Evolutionary conservation across 345 rosid genomes (phyloP), one percentile per base, ranked within the genome.

Genomic region (Corchorus olitorius): DNA sequence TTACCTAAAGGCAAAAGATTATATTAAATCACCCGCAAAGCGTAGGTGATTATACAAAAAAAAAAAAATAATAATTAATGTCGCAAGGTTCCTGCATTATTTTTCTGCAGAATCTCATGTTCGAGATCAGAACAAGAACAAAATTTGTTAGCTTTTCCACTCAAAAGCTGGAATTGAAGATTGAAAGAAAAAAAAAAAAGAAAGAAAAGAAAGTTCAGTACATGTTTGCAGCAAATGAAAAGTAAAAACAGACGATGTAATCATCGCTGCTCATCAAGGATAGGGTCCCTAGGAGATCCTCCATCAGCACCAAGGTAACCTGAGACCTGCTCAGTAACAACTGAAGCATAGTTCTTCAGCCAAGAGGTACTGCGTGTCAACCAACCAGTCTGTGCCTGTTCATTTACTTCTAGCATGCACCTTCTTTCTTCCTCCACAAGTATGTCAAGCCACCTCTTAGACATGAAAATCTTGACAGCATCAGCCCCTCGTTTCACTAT

Each of bases 191-290:
- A 56, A 5, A 11, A 27, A 45, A 41, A 19, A 61, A 48, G 48
- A 15, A 17, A 5, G 56, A 5, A 11, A 27, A 45, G n/a, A 41
- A 34, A 19, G 70, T n/a, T 50, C 33, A 37, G 34, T 37, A 48
- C 12, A 49, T 46, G 20, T 46, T 16, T 46, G 73, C 78, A 65
- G 54, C 72, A 22, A 39, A 15, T 4, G 3, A 62, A 27, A 46
- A 37, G 43, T 48, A 33, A 4, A 15, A 12, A 6, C 19, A 39
- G 37, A 45, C 39, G 34, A 70, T 39, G 35, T 55, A 63, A 58
- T 90, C 79, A 95, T 33, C 90, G 91, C 86, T 86, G 97, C 85
- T 91, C 97, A 80, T 96, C 80, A 61, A 96, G 95, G 82, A 71
- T 83, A 66, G 95, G 85, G 80, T 94, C 93, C 67, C 73, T 82